phyloP scores from a whole-genome alignment of 768 basidiomycete species.

The Termitomyces heimii region DNA sequence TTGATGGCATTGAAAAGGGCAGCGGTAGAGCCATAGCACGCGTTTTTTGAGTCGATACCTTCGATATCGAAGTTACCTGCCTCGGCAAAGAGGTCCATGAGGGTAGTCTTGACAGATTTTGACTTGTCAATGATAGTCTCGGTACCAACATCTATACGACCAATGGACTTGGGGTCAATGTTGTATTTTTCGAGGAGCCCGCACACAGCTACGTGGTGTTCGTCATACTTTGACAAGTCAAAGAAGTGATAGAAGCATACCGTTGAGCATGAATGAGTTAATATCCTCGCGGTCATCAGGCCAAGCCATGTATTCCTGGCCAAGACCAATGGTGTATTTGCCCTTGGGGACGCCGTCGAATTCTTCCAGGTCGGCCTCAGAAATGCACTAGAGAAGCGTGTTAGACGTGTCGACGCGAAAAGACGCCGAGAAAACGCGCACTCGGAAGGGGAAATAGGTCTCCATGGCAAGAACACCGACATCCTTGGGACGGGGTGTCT shows the following conservation, averaged over 20 bases:
- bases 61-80: slow-evolving; percentile 96
- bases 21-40: slow-evolving; percentile 98
- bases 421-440: slow-evolving; percentile 27
- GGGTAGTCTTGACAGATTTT: slow-evolving; percentile 95
- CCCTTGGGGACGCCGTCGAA: slow-evolving; percentile 93
- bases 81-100: slow-evolving; percentile 96
- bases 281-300: slow-evolving; percentile 99
- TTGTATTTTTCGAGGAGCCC: slow-evolving; percentile 91
- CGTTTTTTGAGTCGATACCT: slow-evolving; percentile 98
- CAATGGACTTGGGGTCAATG: slow-evolving; percentile 94
- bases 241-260: slow-evolving; percentile 35
- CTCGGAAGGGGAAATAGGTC: slow-evolving; percentile 90
- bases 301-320: slow-evolving; percentile 98
- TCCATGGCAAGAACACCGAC: slow-evolving; percentile 94
- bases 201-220: slow-evolving; percentile 58
- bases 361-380: slow-evolving; percentile 88
- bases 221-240: not conserved
- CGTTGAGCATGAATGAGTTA: slow-evolving; percentile 94
- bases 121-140: slow-evolving; percentile 99
- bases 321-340: slow-evolving; percentile 98
- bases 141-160: slow-evolving; percentile 96
- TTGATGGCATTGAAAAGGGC: slow-evolving; percentile 98
- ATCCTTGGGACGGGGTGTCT: slow-evolving; percentile 72
- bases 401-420: slow-evolving; percentile 4
- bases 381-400: slow-evolving; percentile 66